These are phyloP conservation scores for Penicillium turbatum DNA, from an alignment of 495 filamentous ascomycete genomes.

Conservation along the genomic window DNA sequence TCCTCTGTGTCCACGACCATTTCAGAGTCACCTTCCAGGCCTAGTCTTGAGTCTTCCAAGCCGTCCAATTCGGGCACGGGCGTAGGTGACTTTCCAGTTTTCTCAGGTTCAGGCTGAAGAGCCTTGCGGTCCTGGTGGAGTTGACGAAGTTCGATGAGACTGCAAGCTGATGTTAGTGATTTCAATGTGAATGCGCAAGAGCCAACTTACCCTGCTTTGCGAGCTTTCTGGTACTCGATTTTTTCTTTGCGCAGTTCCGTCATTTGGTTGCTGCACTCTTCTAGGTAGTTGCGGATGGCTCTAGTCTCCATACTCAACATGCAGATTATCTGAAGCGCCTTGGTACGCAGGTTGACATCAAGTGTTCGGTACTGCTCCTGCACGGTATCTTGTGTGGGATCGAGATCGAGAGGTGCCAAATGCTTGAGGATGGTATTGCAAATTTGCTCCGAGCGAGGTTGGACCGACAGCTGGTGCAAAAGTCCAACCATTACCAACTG, in stretches of 20 bases:
- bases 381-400: conserved; percentile 70
- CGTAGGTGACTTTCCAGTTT: conserved; percentile 49
- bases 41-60: conserved; percentile 58
- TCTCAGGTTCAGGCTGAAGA: conserved; percentile 61
- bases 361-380: conserved; percentile 64
- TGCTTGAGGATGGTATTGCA: conserved; percentile 77
- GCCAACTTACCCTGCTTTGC: conserved; percentile 72
- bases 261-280: conserved; percentile 87
- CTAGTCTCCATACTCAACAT: conserved; percentile 84
- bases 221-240: conserved; percentile 80
- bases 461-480: conserved; percentile 76
- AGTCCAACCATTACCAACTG: conserved; percentile 83
- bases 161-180: conserved; percentile 33
- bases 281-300: conserved; percentile 79
- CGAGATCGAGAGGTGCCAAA: conserved; percentile 70
- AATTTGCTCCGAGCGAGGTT: conserved; percentile 57
- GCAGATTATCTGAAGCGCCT: conserved; percentile 79
- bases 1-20: conserved; percentile 56
- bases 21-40: conserved; percentile 56
- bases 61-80: conserved; percentile 57
- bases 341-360: conserved; percentile 77
- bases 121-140: conserved; percentile 87
- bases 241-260: conserved; percentile 91
- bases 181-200: background rate
- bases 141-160: conserved; percentile 74